Conservation (phyloP, 1,284 basidiomycete genomes). For the Porogramme epimiltina region DNA sequence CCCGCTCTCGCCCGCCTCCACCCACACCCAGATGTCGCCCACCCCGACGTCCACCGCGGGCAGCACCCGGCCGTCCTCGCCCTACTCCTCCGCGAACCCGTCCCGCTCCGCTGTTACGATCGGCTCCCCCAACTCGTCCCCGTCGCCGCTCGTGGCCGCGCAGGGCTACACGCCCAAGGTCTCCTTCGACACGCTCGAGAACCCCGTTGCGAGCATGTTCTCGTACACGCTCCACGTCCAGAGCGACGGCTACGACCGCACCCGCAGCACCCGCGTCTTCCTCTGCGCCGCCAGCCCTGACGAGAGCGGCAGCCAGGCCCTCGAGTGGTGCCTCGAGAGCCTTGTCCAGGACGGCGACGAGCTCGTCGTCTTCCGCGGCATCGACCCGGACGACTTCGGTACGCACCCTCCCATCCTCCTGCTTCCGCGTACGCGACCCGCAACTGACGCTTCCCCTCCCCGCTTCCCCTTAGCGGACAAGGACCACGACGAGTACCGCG, state of each 20-base stretch:
- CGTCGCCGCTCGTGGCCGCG: constrained; percentile 31
- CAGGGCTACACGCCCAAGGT: constrained; percentile 82
- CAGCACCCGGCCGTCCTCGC: constrained; percentile 9
- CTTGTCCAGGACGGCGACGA: constrained; percentile 94
- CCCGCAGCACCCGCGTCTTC: constrained; percentile 85
- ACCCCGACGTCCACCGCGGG: constrained; percentile 18
- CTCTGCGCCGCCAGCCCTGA: constrained; percentile 90
- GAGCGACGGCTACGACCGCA: constrained; percentile 80
- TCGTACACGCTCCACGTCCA: constrained; percentile 81
- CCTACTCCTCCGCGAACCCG: constrained; percentile 9
- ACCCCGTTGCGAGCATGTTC: constrained; percentile 42
- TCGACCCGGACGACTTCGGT: constrained; percentile 86
- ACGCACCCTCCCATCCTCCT: constrained; percentile 3
- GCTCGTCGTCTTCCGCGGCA: constrained; percentile 88
- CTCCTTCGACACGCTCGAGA: constrained; percentile 58
- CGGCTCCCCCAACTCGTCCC: constrained; percentile 9
- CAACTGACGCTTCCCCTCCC: too few species aligned
- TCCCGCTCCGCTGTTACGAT: constrained; percentile 16
- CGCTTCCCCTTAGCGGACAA: constrained; percentile 48
- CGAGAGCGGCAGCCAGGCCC: constrained; percentile 81
- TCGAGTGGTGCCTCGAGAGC: constrained; percentile 88
- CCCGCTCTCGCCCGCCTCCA: constrained; percentile 17
- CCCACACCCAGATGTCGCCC: too few species aligned
- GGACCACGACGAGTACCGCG: constrained; percentile 82
- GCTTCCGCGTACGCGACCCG: background rate